These are phyloP conservation scores for Coemansia asiatica DNA, from an alignment of 192 early-diverging fungal genomes.

Conservation along the genomic window DNA sequence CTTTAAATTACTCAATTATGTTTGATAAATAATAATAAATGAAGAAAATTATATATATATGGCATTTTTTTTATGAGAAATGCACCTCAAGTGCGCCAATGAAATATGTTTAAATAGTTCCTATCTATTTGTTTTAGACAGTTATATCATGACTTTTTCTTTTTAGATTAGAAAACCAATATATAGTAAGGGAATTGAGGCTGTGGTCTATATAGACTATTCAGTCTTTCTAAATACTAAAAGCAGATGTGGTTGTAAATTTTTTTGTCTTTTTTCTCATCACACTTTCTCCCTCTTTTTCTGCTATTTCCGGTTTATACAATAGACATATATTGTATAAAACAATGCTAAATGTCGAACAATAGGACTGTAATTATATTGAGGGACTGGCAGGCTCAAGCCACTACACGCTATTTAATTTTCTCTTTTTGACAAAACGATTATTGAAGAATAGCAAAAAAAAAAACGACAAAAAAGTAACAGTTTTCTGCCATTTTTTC, in stretches of 20 bases:
- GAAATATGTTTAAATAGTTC: too few relatives aligned
- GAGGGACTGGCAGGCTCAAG: background rate
- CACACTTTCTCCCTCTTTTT: background rate
- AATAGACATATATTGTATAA: background rate
- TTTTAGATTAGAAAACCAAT: too few relatives aligned
- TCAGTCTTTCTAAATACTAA: background rate
- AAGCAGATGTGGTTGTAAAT: background rate
- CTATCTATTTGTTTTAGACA: too few relatives aligned
- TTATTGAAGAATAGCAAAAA: background rate
- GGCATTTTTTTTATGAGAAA: too few relatives aligned
- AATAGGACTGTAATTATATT: background rate
- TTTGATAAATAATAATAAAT: too few relatives aligned
- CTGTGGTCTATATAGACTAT: background rate
- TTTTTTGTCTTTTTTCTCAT: background rate
- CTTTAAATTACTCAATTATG: too few relatives aligned
- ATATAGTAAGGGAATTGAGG: background rate
- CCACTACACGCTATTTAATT: background rate
- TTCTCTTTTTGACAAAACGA: background rate
- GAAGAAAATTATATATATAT: too few relatives aligned
- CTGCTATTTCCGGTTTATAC: background rate
- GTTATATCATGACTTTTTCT: too few relatives aligned
- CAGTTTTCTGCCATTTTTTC: too few relatives aligned
- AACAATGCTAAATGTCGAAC: background rate
- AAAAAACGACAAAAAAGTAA: background rate
- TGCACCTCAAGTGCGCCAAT: too few relatives aligned